These are phyloP conservation scores for Leishmania arabica DNA, from an alignment of 208 protist genomes.

Conservation along the genomic window DNA sequence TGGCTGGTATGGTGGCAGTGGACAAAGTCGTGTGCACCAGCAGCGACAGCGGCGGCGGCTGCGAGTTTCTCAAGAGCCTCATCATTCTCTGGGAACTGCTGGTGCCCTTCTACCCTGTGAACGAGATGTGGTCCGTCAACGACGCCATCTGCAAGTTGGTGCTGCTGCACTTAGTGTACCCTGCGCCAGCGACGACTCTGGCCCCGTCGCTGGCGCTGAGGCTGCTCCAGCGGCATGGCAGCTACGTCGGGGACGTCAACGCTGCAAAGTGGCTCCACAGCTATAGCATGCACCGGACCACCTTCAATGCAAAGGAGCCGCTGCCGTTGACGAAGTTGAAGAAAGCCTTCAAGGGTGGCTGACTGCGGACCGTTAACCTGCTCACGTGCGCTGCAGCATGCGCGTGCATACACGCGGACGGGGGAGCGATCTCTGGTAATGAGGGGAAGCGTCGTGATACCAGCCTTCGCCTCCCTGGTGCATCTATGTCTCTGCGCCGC, in stretches of 20 bases:
- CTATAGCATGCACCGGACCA: slow-evolving; percentile 53
- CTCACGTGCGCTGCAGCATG: neutral
- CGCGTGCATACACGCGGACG: neutral
- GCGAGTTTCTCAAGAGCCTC: slow-evolving; percentile 53
- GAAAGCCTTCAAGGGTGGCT: slow-evolving; percentile 40
- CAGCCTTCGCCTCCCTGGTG: neutral
- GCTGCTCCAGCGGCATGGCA: slow-evolving; percentile 66
- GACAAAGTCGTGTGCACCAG: slow-evolving; percentile 16
- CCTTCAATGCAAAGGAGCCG: slow-evolving; percentile 37
- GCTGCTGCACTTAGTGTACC: slow-evolving; percentile 48
- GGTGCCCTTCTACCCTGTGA: slow-evolving; percentile 67
- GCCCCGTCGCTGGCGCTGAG: slow-evolving; percentile 33
- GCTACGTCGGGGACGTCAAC: slow-evolving; percentile 47
- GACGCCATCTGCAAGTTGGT: slow-evolving; percentile 66
- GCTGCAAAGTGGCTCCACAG: slow-evolving; percentile 45
- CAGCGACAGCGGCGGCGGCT: slow-evolving; percentile 31
- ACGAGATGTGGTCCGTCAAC: slow-evolving; percentile 85
- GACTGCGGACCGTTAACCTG: neutral
- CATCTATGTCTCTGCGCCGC: neutral
- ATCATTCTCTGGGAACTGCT: slow-evolving; percentile 64
- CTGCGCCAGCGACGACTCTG: slow-evolving; percentile 19
- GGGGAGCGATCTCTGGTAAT: neutral
- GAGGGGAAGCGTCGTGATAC: neutral
- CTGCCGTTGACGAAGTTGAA: slow-evolving; percentile 59
- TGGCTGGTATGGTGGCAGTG: slow-evolving; percentile 6